A percentile compares a stretch with the other conserved stretches of the same genome.
Conservation (phyloP, 139 green algal genomes). For the Haematococcus lacustris region DNA sequence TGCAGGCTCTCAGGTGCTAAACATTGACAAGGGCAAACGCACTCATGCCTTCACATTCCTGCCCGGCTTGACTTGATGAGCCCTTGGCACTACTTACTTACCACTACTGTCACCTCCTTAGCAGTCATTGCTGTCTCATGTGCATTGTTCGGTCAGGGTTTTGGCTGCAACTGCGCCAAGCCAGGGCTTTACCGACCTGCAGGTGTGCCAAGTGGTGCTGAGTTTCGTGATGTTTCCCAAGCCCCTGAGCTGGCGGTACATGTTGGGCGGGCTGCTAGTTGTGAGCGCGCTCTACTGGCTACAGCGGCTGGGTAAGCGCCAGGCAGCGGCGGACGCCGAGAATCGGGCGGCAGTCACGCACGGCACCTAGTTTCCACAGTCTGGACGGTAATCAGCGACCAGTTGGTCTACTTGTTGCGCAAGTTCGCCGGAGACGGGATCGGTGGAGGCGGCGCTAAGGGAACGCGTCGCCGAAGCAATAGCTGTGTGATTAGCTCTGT, state of each 20-base stretch:
- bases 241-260: constrained; percentile 51
- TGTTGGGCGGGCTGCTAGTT: constrained; percentile 33
- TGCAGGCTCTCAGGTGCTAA: neutral
- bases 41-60: neutral
- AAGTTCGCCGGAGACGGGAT: no score
- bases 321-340: no score
- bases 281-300: constrained; percentile 26
- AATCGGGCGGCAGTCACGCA: no score
- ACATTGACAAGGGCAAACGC: no score
- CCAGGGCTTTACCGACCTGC: neutral
- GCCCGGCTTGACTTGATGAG: neutral
- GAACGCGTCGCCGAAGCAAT: no score
- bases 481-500: no score
- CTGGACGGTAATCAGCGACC: no score
- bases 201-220: constrained; percentile 37
- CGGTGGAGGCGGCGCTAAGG: no score
- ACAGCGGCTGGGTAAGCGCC: no score
- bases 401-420: no score
- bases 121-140: neutral
- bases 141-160: neutral
- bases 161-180: neutral
- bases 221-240: constrained; percentile 58
- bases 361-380: no score
- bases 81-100: neutral
- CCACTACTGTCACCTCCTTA: neutral